Percentiles rank a stretch among this genome's conserved stretches.
Evolutionary conservation across 805 yeast species (phyloP).

Genomic region (Candida cerambycidarum): DNA sequence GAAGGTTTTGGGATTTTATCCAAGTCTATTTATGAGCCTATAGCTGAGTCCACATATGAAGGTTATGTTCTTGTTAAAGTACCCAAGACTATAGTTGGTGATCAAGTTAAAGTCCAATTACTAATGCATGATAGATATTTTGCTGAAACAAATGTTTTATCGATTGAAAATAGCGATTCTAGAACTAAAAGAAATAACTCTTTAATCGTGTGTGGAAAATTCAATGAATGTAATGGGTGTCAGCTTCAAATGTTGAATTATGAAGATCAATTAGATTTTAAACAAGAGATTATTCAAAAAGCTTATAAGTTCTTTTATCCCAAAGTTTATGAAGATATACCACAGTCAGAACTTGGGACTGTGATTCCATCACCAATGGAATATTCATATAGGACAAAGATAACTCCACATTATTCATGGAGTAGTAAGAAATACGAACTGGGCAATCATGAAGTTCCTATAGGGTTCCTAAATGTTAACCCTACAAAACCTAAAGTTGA

Average conservation of each 20-base stretch:
- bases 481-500: slow-evolving; percentile 28
- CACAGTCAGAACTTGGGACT: slow-evolving; percentile 20
- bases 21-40: slow-evolving; percentile 12
- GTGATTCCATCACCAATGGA: slow-evolving; percentile 38
- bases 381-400: slow-evolving; percentile 38
- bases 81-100: slow-evolving; percentile 43
- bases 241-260: slow-evolving; percentile 42
- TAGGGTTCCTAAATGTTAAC: slow-evolving; percentile 33
- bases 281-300: slow-evolving; percentile 26
- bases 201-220: slow-evolving; percentile 33
- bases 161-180: slow-evolving; percentile 13
- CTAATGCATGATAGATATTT: slow-evolving; percentile 29
- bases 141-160: slow-evolving; percentile 30
- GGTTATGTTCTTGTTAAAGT: slow-evolving; percentile 27
- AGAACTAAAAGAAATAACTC: slow-evolving; percentile 23
- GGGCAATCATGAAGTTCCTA: slow-evolving; percentile 3
- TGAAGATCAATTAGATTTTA: slow-evolving; percentile 36
- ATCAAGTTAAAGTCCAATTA: slow-evolving; percentile 28
- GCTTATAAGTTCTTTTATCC: slow-evolving; percentile 40
- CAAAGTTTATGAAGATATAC: slow-evolving; percentile 12
- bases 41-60: background rate
- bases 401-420: slow-evolving; percentile 38
- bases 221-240: slow-evolving; percentile 41
- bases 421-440: slow-evolving; percentile 14
- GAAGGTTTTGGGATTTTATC: slow-evolving; percentile 37